phyloP scores from a whole-genome alignment of 805 yeast genomes.

The Maudiozyma saulgeensis region DNA sequence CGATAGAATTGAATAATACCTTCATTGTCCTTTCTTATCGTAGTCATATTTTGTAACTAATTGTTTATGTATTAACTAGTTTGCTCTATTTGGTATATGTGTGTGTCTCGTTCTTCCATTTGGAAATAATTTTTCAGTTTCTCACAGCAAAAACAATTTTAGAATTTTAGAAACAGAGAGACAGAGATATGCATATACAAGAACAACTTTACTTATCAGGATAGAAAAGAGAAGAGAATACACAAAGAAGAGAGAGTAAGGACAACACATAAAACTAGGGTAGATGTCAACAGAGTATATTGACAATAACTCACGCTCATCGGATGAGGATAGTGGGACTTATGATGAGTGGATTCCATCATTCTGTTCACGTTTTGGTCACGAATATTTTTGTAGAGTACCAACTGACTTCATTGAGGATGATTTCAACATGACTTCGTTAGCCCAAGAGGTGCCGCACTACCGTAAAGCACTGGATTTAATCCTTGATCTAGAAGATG shows the following conservation, averaged over 20 bases:
- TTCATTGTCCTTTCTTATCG: too few species aligned
- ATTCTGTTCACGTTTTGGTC: slow-evolving; percentile 70
- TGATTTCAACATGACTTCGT: slow-evolving; percentile 90
- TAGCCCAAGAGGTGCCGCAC: slow-evolving; percentile 75
- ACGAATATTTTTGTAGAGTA: slow-evolving; percentile 87
- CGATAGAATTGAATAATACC: too few species aligned
- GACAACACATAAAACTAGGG: not conserved
- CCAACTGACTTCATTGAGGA: slow-evolving; percentile 90
- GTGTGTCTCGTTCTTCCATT: too few species aligned
- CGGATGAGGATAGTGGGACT: slow-evolving; percentile 25
- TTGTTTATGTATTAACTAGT: too few species aligned
- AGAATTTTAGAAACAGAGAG: too few species aligned
- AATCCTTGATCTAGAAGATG: slow-evolving; percentile 69
- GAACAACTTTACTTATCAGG: too few species aligned
- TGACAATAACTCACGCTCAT: slow-evolving; percentile 17
- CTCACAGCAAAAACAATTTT: not conserved
- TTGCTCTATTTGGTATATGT: too few species aligned
- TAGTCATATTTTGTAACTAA: too few species aligned
- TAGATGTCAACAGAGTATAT: slow-evolving; percentile 18
- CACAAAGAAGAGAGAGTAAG: not conserved
- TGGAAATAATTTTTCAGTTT: not conserved
- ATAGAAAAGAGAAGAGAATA: not conserved
- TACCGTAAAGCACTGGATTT: slow-evolving; percentile 87
- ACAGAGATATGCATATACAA: too few species aligned
- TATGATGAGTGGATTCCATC: slow-evolving; percentile 72